Base-by-base conservation (phyloP, 352 stramenopile species). In the Globisporangium solare region DNA sequence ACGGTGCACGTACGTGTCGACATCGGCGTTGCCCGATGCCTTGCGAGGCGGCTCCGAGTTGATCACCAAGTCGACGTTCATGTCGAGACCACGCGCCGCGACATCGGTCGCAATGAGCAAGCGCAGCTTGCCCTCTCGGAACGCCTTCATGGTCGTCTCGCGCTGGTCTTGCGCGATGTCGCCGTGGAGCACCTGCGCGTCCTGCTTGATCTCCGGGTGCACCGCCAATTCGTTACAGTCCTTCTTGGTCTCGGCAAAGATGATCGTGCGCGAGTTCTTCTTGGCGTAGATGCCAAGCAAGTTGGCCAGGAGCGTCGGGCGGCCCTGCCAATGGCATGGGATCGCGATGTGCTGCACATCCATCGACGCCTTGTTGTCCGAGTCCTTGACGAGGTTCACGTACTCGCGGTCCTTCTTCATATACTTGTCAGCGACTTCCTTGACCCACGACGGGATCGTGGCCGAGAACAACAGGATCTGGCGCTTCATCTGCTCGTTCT, bases 1-100 rank as follows among this genome's bases (percentile, higher is more conserved):
- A 47, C 97, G 86, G 71, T 99, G 97, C 41, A 99, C 94, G 76
- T 99, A 99, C 6, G 96, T 98, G 66, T 99, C 97, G 4, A 95
- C 88, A 68, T 99, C 95, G 1, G 86, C 83, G 56, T 86, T 84
- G 31, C 89, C 88, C 18, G 78, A 85, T 50, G 73, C 71, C 78
- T 87, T 92, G 55, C 72, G 82, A 56, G 71, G 80, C 5, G 97
- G 81, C 71, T 98, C 94, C 65, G 87, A 97, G 66, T 98, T 97
- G 63, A 99, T 95, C 17, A 99, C 95, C 18, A 99, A 82, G 59
- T 98, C 93, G 12, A 97, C 86, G 60, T 98, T 95, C 75, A 99
- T 98, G 73, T 99, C 97, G 55, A 99, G 91, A 64, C 96, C 96
- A 65, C 96, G 84, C 15, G 96, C 95, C 24, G 96, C 95, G 39